These are phyloP conservation scores for Monosporozyma solicola DNA, from an alignment of 805 yeast genomes.

Conservation along the genomic window DNA sequence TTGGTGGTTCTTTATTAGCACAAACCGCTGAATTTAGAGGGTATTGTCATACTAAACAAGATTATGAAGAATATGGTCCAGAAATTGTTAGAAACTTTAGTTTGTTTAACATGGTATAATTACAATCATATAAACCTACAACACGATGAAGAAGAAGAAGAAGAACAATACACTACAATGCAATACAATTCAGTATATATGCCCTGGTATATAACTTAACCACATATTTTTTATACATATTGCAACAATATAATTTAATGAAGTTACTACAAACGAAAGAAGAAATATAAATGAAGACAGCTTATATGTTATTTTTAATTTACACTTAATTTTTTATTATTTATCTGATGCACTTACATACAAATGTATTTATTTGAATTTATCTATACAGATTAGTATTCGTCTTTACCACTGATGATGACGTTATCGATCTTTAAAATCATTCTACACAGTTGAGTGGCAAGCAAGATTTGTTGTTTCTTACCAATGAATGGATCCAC, in stretches of 20 bases:
- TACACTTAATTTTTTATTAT: not conserved
- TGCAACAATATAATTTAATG: not conserved
- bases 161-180: too few relatives aligned
- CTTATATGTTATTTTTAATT: not conserved
- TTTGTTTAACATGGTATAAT: slow-evolving; percentile 77
- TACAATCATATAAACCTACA: not conserved
- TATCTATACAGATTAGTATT: slow-evolving; percentile 32
- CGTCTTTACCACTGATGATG: slow-evolving; percentile 80
- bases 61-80: slow-evolving; percentile 97
- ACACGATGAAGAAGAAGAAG: not conserved
- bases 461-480: slow-evolving; percentile 88
- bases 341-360: not conserved
- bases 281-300: not conserved
- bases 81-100: slow-evolving; percentile 96
- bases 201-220: not conserved
- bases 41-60: slow-evolving; percentile 94
- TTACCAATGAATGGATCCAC: slow-evolving; percentile 97
- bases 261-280: not conserved
- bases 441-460: slow-evolving; percentile 97
- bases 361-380: not conserved
- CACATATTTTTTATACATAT: not conserved
- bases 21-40: slow-evolving; percentile 95
- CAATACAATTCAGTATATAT: not conserved
- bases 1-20: slow-evolving; percentile 94
- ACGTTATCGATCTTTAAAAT: slow-evolving; percentile 94